Evolutionary conservation across 768 basidiomycete species (phyloP), one percentile per base, ranked within the genome.

Genomic region (Coprinopsis sp.): DNA sequence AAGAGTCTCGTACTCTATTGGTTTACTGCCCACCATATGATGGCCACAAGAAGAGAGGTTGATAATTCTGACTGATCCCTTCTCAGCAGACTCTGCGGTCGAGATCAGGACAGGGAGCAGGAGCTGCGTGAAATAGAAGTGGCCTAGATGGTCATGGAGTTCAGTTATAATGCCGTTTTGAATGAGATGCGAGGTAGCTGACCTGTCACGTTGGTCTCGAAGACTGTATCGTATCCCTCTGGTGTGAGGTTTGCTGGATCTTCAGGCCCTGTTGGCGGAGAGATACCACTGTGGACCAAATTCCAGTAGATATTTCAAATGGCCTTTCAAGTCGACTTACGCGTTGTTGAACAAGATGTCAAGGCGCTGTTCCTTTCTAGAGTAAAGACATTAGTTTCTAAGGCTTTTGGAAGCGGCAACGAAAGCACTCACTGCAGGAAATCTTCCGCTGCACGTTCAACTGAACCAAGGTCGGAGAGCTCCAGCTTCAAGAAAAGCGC

Each of bases 201-300:
- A 71, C 76, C 76, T 11, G 77, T 66, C 4, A 72, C 74, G 46
- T 80, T 80, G 4, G 72, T 75, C 5, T 78, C 77, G 37, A 78
- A 77, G 53, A 77, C 73, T 6, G 75, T 60, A 53, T 82, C 81
- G 52, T 79, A 79, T 12, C 78, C 77, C 36, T 80, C 67, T 2
- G 79, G 78, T 10, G 77, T 29, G 25, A 60, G 34, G 1, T 70
- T 69, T 2, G 70, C 54, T 0, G 77, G 72, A 29, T n/a, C n/a
- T n/a, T n/a, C n/a, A n/a, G n/a, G n/a, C n/a, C n/a, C n/a, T n/a
- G n/a, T n/a, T n/a, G n/a, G n/a, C n/a, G 72, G 62, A 4, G 57
- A 44, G 74, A 77, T 75, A n/a, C 78, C 68, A 14, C 75, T 78
- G 11, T 73, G 75, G 40, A 8, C n/a, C 14, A 8, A 33, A 43